Base-by-base conservation (phyloP, 2,329 filamentous ascomycete genomes). In the Dryadomyces quercus-mongolicae region DNA sequence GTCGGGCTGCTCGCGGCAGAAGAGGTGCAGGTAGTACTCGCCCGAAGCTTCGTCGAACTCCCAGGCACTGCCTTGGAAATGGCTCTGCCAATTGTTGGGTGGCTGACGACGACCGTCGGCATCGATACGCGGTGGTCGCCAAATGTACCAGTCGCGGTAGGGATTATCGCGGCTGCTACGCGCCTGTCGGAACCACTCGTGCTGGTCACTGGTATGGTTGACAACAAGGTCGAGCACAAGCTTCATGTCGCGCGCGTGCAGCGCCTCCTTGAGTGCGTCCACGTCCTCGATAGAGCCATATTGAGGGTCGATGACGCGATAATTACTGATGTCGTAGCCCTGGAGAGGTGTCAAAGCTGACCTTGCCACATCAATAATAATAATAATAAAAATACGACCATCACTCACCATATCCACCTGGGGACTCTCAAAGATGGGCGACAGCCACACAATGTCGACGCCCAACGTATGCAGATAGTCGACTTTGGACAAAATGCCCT, bases 11-110 rank as follows among this genome's bases (percentile, higher is more conserved):
- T 55, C 51, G 18, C 36, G 77, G 12, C 84, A 81, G 65, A 88
- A 93, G 8, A 93, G 74, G 58, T 85, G 81, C 0, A 91, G 77
- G 63, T 88, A 91, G 66, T 88, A 91, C 66, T 91, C 83, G 45
- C 75, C 73, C 0, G 85, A 87, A 16, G 68, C 64, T 59, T 86
- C 80, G 61, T 90, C 85, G 70, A 79, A 91, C 56, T 81, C 71
- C 85, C 85, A 88, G 0, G 76, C 79, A 53, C 77, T 78, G 12
- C 74, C 76, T 9, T 75, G 75, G 58, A 81, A 86, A 68, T 74
- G 80, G 70, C 66, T 77, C 60, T 68, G 75, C 83, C 85, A 90
- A 66, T 91, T 91, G 61, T 86, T 90, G 0, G 86, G 86, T 0
- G 85, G 82, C 51, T 82, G 74, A 1, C 82, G 76, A 38, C 74